Base-by-base conservation (phyloP, 1,284 basidiomycete species). In the Earliella scabrosa region DNA sequence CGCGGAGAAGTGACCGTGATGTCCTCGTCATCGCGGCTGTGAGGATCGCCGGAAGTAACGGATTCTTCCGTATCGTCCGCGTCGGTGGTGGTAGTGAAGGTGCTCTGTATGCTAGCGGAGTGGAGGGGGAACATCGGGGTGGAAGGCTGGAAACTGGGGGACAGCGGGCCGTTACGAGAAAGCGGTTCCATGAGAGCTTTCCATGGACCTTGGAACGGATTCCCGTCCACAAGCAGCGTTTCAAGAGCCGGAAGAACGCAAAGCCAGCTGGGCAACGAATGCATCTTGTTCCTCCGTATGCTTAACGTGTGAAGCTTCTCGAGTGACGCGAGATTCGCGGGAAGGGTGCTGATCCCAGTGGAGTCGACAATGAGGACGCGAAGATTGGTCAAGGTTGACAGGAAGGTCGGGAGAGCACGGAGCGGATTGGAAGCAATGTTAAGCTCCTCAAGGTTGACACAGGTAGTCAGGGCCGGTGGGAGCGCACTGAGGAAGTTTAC, bases 141-240 rank as follows among this genome's bases (percentile, higher is more conserved):
- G 20, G 86, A 86, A 26, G 82, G 84, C 45, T 85, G 85, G 73
- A 85, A 87, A n/a, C 78, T 70, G 27, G 87, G 86, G 2, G 82
- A 81, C 66, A 80, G 73, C 31, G 86, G 84, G 10, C 64, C 68
- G 69, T 85, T 88, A 50, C 86, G 79, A 20, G 92, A 76, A 44
- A 93, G 73, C 3, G 95, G 94, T 55, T 91, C 89, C 24, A 97
- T 87, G 52, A 99, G 80, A 29, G 89, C 87, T 67, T 87, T 85
- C 95, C 96, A 98, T 3, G 94, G 90, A 3, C 91, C 89, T 60
- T 92, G 88, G 74, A 98, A 97, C 8, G 93, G 91, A 71, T 99
- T 99, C 29, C 89, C 92, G 64, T 98, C 97, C 27, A 99, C 85
- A 60, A 90, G 88, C 2, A 99, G 79, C 4, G 88, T 90, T 71